phyloP scores from a whole-genome alignment of 179 eudicot species.

The Beta macrorhiza region DNA sequence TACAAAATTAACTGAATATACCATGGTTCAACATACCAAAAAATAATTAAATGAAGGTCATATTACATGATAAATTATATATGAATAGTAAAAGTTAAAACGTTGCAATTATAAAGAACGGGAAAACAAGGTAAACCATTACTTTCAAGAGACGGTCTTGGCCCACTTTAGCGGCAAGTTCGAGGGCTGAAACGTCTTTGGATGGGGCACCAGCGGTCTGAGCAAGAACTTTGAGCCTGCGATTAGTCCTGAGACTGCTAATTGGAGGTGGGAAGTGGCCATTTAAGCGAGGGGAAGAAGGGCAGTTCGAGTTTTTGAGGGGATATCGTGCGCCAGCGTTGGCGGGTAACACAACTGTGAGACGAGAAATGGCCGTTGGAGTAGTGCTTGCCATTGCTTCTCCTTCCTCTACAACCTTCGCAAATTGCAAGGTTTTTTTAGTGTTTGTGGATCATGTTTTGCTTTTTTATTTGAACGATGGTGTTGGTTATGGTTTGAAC shows the following conservation, averaged over 20 bases:
- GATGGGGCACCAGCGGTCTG: constrained; percentile 42
- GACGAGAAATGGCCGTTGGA: constrained; percentile 11
- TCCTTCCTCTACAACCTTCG: too few species aligned
- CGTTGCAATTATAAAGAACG: neutral
- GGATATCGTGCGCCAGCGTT: constrained; percentile 17
- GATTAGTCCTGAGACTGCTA: constrained; percentile 11
- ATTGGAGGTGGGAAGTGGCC: neutral
- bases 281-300: constrained; percentile 25
- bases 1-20: neutral
- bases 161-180: constrained; percentile 41
- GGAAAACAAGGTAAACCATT: neutral
- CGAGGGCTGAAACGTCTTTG: constrained; percentile 28
- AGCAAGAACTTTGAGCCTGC: constrained; percentile 24
- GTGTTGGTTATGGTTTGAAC: neutral
- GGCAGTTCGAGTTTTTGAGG: constrained; percentile 13
- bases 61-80: too few species aligned
- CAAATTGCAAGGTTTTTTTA: neutral
- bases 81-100: neutral
- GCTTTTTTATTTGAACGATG: neutral
- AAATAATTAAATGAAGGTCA: too few species aligned
- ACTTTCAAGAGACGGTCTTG: constrained; percentile 65
- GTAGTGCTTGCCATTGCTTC: constrained; percentile 24
- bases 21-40: neutral
- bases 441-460: constrained; percentile 25
- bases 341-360: constrained; percentile 23